Evolutionary conservation across 192 early-diverging fungal species (phyloP).

Genomic region (Coemansia sp.): DNA sequence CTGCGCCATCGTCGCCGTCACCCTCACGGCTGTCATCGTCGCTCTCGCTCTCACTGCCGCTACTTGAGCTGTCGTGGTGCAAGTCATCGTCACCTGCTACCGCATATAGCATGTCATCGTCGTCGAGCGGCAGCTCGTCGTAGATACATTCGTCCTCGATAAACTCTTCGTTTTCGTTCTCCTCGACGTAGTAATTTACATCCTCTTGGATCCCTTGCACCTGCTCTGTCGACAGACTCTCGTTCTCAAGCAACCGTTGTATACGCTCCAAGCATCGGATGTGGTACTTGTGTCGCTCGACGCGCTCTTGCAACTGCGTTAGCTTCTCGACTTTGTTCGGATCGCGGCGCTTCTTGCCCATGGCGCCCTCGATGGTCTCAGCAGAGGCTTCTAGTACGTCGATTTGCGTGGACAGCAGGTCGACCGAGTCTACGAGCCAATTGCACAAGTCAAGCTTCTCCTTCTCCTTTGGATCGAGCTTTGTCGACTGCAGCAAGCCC

Average conservation of each 20-base stretch:
- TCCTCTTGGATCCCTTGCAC: conserved; percentile 81
- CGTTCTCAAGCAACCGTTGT: conserved; percentile 90
- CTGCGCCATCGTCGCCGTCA: neutral
- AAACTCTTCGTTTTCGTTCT: conserved; percentile 88
- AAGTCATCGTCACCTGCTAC: conserved; percentile 67
- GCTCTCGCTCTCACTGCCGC: conserved; percentile 10
- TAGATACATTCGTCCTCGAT: conserved; percentile 92
- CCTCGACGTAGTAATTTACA: conserved; percentile 89
- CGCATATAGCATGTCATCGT: conserved; percentile 80
- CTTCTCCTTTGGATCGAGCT: conserved; percentile 91
- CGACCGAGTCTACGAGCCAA: conserved; percentile 82
- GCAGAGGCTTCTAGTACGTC: conserved; percentile 91
- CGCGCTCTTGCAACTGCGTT: conserved; percentile 63
- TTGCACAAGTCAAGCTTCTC: conserved; percentile 83
- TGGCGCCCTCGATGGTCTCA: conserved; percentile 64
- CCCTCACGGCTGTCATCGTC: conserved; percentile 10
- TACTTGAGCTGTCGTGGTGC: conserved; percentile 15
- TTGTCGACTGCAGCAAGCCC: conserved; percentile 73
- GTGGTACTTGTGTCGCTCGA: conserved; percentile 92
- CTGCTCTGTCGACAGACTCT: conserved; percentile 79
- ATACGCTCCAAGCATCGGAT: conserved; percentile 88
- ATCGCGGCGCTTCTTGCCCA: conserved; percentile 81
- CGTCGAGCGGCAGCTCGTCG: conserved; percentile 88
- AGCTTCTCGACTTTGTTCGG: conserved; percentile 70
- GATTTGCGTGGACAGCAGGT: conserved; percentile 81